Conservation (phyloP, 2,329 filamentous ascomycete species). For the Curvularia sp. region DNA sequence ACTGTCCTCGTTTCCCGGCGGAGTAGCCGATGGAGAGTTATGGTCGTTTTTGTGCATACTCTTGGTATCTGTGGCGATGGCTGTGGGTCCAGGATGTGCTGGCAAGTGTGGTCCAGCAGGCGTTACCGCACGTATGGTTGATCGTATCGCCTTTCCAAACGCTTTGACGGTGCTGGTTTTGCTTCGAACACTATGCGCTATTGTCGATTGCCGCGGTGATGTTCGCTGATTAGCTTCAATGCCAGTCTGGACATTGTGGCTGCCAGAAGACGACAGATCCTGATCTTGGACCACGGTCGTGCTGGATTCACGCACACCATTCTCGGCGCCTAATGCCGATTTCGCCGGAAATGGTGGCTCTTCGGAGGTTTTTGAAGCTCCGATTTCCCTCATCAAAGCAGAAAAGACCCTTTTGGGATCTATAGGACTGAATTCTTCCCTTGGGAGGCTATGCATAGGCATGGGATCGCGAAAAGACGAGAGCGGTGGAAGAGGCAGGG, state of each 20-base stretch:
- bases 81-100: slow-evolving; percentile 13
- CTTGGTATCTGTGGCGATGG: slow-evolving; percentile 12
- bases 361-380: slow-evolving; percentile 23
- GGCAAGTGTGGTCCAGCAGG: slow-evolving; percentile 30
- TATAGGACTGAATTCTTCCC: slow-evolving; percentile 35
- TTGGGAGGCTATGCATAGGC: slow-evolving; percentile 37
- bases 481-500: slow-evolving; percentile 29
- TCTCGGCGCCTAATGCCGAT: slow-evolving; percentile 28
- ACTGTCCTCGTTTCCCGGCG: slow-evolving; percentile 9
- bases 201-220: slow-evolving; percentile 19
- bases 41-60: slow-evolving; percentile 19
- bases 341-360: neutral
- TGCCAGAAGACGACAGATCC: slow-evolving; percentile 25
- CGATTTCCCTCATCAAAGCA: slow-evolving; percentile 47
- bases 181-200: slow-evolving; percentile 25
- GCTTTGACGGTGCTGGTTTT: slow-evolving; percentile 40
- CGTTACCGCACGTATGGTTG: slow-evolving; percentile 50
- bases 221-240: slow-evolving; percentile 21
- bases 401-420: slow-evolving; percentile 48
- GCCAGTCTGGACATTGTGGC: slow-evolving; percentile 14
- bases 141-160: slow-evolving; percentile 37
- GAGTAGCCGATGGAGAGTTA: slow-evolving; percentile 13
- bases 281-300: slow-evolving; percentile 25
- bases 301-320: slow-evolving; percentile 39
- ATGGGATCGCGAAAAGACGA: slow-evolving; percentile 44